phyloP scores from a whole-genome alignment of 75 land plant genomes.

The Cupressus sempervirens region DNA sequence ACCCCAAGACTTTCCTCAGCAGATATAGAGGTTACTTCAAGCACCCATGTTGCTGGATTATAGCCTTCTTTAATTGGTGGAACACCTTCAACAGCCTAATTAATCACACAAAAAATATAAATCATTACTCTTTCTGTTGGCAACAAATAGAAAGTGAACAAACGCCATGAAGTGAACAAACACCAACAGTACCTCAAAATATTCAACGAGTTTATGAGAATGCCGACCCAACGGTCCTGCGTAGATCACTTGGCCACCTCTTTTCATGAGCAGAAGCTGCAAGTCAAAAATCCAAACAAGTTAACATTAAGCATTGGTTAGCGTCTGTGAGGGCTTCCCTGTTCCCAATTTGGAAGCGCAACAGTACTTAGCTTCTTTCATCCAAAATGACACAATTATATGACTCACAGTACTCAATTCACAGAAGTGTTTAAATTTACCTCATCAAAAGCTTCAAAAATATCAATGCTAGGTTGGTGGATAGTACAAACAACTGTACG shows the following conservation, averaged over 20 bases:
- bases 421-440: conserved; percentile 1
- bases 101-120: background rate
- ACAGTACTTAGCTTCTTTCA: background rate
- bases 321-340: background rate
- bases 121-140: background rate
- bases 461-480: conserved; percentile 38
- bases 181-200: conserved; percentile 24
- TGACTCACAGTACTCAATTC: background rate
- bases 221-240: conserved; percentile 32
- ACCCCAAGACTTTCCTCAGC: conserved; percentile 48
- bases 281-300: conserved; percentile 3
- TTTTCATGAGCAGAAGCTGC: conserved; percentile 40
- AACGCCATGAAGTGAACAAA: background rate
- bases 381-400: background rate
- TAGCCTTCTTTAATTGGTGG: conserved; percentile 50
- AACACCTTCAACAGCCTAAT: conserved; percentile 46
- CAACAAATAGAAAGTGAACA: no score
- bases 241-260: conserved; percentile 44
- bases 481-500: conserved; percentile 47
- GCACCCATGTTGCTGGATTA: conserved; percentile 79
- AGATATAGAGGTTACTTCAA: conserved; percentile 48
- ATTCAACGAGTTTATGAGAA: conserved; percentile 32
- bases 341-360: background rate
- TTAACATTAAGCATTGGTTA: background rate
- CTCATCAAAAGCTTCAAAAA: conserved; percentile 38